Evolutionary conservation across 257 asterid genomes (phyloP), one percentile per base, ranked within the genome.

Genomic region (Osmanthus fragrans): DNA sequence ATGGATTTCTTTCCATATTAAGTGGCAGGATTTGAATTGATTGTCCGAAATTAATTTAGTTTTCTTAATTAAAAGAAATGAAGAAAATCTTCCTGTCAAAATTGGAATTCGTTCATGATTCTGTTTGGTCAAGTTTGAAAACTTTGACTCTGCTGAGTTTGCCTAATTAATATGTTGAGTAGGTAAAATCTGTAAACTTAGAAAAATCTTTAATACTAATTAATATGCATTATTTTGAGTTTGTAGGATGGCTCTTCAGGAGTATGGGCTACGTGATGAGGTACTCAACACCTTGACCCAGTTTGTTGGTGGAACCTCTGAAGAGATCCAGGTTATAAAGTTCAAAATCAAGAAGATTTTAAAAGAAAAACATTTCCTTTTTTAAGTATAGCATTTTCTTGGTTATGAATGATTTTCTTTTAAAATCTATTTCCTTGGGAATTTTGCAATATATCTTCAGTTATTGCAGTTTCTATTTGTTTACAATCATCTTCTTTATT

Each of bases 241-340:
- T 78, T 79, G 76, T 80, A 96, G 98, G 92, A 82, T 88, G 95
- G 89, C 91, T 82, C 84, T 77, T 58, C 85, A 79, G 79, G 98
- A 96, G 88, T 87, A 77, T 84, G 97, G 81, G 70, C 39, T 83
- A 45, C 80, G 77, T 47, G 86, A 79, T 71, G 97, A 90, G 77
- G 92, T 93, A 74, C 81, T 96, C 73, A 83, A 87, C 75, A 40
- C 87, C 82, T 81, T 96, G 88, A 84, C 86, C 69, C 91, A 88
- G 77, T 92, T 88, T 88, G 92, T 96, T 83, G 97, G 95, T 84
- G 99, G 98, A 66, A 84, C 95, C 86, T 65, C 85, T 79, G 76
- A 73, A 70, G 98, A 92, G 85, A 96, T 96, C 83, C 90, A 88
- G 93, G 99, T 92, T 47, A 47, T 47, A 21, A 58, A 58, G 23